Evolutionary conservation across 805 yeast genomes (phyloP).

Genomic region (Kuraishia molischiana): DNA sequence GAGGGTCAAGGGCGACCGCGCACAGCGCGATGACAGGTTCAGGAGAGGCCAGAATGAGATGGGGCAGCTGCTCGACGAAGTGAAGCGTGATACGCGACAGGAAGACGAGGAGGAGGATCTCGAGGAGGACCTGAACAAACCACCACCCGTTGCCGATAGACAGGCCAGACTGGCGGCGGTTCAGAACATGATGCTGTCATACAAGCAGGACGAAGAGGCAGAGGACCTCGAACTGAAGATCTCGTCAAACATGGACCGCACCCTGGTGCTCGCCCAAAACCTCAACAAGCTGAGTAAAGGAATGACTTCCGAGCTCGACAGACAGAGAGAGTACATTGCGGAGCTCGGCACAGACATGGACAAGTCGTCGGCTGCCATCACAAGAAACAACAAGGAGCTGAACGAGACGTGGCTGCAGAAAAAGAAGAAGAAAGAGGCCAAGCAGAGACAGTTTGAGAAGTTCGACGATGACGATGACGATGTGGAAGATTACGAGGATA

Average conservation of each 20-base stretch:
- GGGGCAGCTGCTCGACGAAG: constrained; percentile 1
- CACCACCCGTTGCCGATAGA: constrained; percentile 72
- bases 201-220: neutral
- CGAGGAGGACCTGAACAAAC: constrained; percentile 32
- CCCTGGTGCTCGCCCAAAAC: constrained; percentile 56
- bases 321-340: constrained; percentile 66
- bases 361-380: constrained; percentile 2
- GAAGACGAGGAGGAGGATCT: constrained; percentile 42
- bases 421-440: neutral
- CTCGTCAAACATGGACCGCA: constrained; percentile 73
- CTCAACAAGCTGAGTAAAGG: constrained; percentile 64
- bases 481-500: neutral
- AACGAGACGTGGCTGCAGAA: neutral
- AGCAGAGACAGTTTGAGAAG: neutral
- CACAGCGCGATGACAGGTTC: constrained; percentile 25
- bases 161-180: constrained; percentile 34
- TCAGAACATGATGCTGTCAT: neutral
- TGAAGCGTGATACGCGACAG: constrained; percentile 31
- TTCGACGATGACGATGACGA: neutral
- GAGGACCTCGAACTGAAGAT: constrained; percentile 87
- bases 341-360: constrained; percentile 80
- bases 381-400: neutral
- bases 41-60: neutral
- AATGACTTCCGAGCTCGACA: constrained; percentile 66
- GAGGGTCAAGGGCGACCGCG: constrained; percentile 50